Conservation (phyloP, 2,329 filamentous ascomycete genomes). For the Dothideomycetidae sp. region DNA sequence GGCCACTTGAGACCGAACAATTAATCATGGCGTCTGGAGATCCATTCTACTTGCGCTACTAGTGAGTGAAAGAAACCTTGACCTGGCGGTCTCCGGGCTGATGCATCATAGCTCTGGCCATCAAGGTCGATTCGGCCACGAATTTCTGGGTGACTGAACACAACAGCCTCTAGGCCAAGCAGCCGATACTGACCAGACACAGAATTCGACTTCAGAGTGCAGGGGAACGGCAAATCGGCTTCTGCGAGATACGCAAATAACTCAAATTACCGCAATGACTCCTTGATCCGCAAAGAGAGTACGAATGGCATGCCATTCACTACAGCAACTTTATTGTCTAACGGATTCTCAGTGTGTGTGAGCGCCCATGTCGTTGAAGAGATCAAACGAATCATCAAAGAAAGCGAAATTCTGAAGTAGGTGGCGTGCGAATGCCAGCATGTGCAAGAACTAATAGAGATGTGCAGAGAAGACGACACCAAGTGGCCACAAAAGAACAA, state of each 20-base stretch:
- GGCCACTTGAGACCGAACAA: no score
- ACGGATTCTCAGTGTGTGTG: constrained; percentile 62
- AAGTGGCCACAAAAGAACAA: constrained; percentile 99
- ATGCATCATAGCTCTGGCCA: constrained; percentile 63
- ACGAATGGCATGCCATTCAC: constrained; percentile 25
- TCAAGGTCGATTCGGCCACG: constrained; percentile 92
- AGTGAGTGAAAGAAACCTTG: constrained; percentile 47
- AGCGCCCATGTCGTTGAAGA: constrained; percentile 81
- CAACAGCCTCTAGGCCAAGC: no score
- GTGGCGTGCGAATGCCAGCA: constrained; percentile 14
- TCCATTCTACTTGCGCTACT: constrained; percentile 92
- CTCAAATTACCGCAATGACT: constrained; percentile 98
- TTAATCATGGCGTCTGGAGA: constrained; percentile 58
- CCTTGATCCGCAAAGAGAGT: constrained; percentile 98
- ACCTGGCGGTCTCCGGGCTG: constrained; percentile 14
- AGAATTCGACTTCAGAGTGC: constrained; percentile 94
- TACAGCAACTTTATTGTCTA: constrained; percentile 6
- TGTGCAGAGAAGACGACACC: constrained; percentile 75
- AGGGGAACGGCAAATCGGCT: constrained; percentile 85
- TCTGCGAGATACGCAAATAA: constrained; percentile 97
- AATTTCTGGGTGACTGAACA: constrained; percentile 66
- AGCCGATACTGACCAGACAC: constrained; percentile 16
- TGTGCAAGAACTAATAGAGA: neutral
- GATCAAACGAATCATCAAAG: constrained; percentile 93
- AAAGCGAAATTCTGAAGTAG: constrained; percentile 94